Evolutionary conservation across 1,139 yeast species (phyloP).

Genomic region (Pichia sp.): DNA sequence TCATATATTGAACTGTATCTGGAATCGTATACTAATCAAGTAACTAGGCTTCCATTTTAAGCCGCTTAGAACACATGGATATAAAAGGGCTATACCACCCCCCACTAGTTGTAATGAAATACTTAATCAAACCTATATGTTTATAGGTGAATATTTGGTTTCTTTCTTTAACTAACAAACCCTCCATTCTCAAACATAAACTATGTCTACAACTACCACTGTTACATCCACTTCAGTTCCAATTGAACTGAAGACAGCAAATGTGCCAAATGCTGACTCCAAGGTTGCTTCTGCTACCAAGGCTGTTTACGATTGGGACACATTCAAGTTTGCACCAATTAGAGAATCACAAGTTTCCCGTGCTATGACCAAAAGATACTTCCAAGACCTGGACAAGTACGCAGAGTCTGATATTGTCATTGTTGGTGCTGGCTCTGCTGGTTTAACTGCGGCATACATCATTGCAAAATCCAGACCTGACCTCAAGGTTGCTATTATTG

Average conservation of each 20-base stretch:
- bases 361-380: slow-evolving; percentile 75
- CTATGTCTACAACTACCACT: slow-evolving; percentile 4
- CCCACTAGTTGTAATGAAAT: too few relatives aligned
- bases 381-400: slow-evolving; percentile 64
- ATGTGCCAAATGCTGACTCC: slow-evolving; percentile 20
- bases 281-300: slow-evolving; percentile 30
- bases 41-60: too few relatives aligned
- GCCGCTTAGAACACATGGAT: too few relatives aligned
- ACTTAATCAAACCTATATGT: too few relatives aligned
- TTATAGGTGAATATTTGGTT: too few relatives aligned
- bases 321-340: slow-evolving; percentile 63
- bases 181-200: background rate
- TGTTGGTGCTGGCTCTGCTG: slow-evolving; percentile 77
- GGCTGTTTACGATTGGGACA: slow-evolving; percentile 52
- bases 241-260: slow-evolving; percentile 15
- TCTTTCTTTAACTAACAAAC: too few relatives aligned
- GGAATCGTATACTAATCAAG: too few relatives aligned
- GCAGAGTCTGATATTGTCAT: slow-evolving; percentile 72
- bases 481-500: slow-evolving; percentile 66
- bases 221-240: background rate
- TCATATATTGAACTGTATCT: too few relatives aligned
- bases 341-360: slow-evolving; percentile 78
- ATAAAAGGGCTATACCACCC: background rate
- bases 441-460: slow-evolving; percentile 67
- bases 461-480: slow-evolving; percentile 73